phyloP scores from a whole-genome alignment of 2,329 filamentous ascomycete genomes.

The Cladosporium sp. region DNA sequence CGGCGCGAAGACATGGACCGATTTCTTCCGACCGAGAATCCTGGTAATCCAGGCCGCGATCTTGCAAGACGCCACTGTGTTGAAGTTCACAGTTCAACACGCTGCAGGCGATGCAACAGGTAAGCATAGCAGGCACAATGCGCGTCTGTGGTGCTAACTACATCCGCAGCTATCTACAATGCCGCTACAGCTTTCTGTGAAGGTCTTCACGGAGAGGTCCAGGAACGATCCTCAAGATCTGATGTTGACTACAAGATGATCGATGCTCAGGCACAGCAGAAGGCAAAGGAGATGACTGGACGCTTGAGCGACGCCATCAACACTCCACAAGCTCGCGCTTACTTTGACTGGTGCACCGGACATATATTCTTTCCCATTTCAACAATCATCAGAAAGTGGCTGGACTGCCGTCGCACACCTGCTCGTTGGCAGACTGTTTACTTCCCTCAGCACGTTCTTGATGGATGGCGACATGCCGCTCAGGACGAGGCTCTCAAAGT shows the following conservation, averaged over 20 bases:
- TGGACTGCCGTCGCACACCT: background rate
- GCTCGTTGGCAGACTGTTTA: slow-evolving; percentile 2
- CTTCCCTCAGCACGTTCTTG: background rate
- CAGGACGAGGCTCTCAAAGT: background rate
- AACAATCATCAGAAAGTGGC: background rate
- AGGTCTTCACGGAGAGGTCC: background rate
- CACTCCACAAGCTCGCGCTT: slow-evolving; percentile 1
- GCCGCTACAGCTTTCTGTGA: slow-evolving; percentile 10
- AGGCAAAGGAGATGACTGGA: background rate
- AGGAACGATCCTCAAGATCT: background rate
- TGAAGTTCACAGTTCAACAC: slow-evolving; percentile 12
- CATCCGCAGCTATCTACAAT: background rate
- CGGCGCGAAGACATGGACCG: background rate
- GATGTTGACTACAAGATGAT: background rate
- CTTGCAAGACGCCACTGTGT: background rate
- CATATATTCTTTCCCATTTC: background rate
- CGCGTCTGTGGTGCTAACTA: background rate
- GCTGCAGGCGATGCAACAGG: slow-evolving; percentile 2
- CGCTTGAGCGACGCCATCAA: background rate
- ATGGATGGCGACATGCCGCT: background rate
- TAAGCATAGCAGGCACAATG: background rate
- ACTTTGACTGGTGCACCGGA: background rate
- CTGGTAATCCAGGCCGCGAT: background rate
- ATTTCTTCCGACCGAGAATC: background rate
- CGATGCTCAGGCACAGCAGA: background rate